These are phyloP conservation scores for Yamadazyma paraphyllophila DNA, from an alignment of 805 yeast species.

Conservation along the genomic window DNA sequence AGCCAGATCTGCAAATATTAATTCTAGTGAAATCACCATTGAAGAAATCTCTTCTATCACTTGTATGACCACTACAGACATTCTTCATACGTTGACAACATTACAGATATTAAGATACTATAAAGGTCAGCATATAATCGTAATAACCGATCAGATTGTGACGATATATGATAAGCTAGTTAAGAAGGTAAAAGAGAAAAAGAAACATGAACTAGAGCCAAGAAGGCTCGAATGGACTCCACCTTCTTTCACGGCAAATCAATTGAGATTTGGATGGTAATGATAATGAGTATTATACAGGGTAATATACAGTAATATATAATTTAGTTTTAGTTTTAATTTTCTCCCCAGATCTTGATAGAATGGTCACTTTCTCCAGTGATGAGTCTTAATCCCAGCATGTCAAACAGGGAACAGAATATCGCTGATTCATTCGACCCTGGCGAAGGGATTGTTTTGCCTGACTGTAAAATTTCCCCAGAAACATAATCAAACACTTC, in stretches of 20 bases:
- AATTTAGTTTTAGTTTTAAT: background rate
- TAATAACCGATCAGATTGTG: conserved; percentile 79
- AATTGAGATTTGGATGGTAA: conserved; percentile 92
- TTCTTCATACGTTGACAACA: conserved; percentile 89
- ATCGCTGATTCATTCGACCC: conserved; percentile 74
- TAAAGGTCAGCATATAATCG: conserved; percentile 90
- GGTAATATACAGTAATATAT: background rate
- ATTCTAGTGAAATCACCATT: conserved; percentile 59
- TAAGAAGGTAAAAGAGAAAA: conserved; percentile 55
- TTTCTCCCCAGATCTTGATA: conserved; percentile 63
- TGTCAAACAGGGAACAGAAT: conserved; percentile 69
- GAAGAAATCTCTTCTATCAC: conserved; percentile 87
- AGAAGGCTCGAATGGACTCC: conserved; percentile 83
- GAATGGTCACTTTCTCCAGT: conserved; percentile 92
- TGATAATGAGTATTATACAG: conserved; percentile 7
- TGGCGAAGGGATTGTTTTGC: conserved; percentile 55
- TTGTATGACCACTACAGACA: conserved; percentile 95
- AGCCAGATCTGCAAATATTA: conserved; percentile 3
- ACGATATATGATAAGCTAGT: conserved; percentile 67
- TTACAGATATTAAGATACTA: conserved; percentile 86
- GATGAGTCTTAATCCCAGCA: conserved; percentile 73
- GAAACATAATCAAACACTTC: conserved; percentile 74
- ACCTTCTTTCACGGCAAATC: conserved; percentile 94
- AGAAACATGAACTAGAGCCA: conserved; percentile 75
- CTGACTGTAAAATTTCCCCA: conserved; percentile 61